phyloP scores from a whole-genome alignment of 495 filamentous ascomycete species.

The Mytilinidion resinicola region DNA sequence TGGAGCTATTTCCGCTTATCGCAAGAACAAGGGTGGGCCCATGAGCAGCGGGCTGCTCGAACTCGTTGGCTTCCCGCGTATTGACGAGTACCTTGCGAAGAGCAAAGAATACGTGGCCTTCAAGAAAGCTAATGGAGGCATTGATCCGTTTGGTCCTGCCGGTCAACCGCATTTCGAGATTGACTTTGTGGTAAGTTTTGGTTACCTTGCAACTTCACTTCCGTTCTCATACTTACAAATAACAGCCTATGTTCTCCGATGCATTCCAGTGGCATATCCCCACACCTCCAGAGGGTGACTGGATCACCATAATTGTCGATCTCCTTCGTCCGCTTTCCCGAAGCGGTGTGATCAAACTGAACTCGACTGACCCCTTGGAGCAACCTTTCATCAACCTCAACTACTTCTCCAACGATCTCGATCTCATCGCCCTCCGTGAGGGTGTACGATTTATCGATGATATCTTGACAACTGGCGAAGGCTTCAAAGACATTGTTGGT shows the following conservation, averaged over 20 bases:
- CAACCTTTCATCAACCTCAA: slow-evolving; percentile 57
- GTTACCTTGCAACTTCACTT: not conserved
- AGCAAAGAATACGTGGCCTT: slow-evolving; percentile 45
- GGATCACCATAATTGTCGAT: slow-evolving; percentile 55
- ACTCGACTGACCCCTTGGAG: slow-evolving; percentile 44
- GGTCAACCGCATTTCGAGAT: slow-evolving; percentile 61
- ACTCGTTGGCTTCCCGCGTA: slow-evolving; percentile 51
- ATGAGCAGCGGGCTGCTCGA: slow-evolving; percentile 48
- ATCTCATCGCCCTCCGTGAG: slow-evolving; percentile 52
- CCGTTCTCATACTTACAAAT: not conserved
- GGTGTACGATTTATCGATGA: slow-evolving; percentile 52
- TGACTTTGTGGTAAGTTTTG: slow-evolving; percentile 45
- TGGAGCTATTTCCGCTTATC: slow-evolving; percentile 43
- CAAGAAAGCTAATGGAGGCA: slow-evolving; percentile 46
- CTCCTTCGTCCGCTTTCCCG: slow-evolving; percentile 49
- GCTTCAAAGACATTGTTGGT: slow-evolving; percentile 51
- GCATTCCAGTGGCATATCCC: slow-evolving; percentile 63
- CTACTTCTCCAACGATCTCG: slow-evolving; percentile 52
- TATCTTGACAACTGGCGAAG: slow-evolving; percentile 49
- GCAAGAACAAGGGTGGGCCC: slow-evolving; percentile 46
- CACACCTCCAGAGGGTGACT: slow-evolving; percentile 42
- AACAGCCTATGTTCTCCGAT: slow-evolving; percentile 47
- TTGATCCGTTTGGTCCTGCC: slow-evolving; percentile 54
- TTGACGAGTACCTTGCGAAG: slow-evolving; percentile 46
- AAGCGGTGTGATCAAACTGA: slow-evolving; percentile 36